These are phyloP conservation scores for Astrocystis sublimbata DNA, from an alignment of 495 filamentous ascomycete species.

Conservation along the genomic window DNA sequence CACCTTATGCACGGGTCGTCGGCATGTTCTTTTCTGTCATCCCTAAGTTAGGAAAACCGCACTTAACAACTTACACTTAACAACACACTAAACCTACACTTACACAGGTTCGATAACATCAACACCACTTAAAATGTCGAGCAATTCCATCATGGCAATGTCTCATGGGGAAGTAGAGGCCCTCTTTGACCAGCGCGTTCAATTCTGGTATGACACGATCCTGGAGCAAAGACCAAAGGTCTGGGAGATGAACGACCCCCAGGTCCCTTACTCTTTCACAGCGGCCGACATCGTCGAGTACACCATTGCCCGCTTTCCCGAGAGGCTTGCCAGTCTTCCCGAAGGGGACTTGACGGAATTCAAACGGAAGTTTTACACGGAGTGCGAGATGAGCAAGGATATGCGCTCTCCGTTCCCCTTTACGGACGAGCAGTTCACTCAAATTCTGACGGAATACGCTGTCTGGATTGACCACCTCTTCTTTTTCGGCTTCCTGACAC, in stretches of 20 bases:
- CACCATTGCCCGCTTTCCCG: constrained; percentile 1
- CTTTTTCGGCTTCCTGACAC: constrained; percentile 6
- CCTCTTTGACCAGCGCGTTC: not conserved
- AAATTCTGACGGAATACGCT: not conserved
- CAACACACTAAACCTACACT: too few relatives aligned
- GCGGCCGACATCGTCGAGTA: not conserved
- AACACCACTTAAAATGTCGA: too few relatives aligned
- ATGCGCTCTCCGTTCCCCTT: too few relatives aligned
- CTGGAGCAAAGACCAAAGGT: not conserved
- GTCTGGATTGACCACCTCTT: constrained; percentile 11
- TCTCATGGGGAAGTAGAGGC: not conserved
- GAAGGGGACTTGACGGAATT: not conserved
- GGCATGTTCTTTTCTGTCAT: too few relatives aligned
- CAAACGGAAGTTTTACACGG: not conserved
- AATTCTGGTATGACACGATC: not conserved
- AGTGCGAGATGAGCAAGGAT: not conserved
- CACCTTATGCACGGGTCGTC: too few relatives aligned
- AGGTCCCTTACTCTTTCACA: not conserved
- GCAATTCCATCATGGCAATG: too few relatives aligned
- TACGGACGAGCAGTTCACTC: not conserved
- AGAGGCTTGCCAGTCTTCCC: not conserved
- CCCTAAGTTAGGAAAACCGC: too few relatives aligned
- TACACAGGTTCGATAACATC: too few relatives aligned
- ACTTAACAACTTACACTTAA: too few relatives aligned
- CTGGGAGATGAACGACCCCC: not conserved